phyloP scores from a whole-genome alignment of 225 moss, liverwort and hornwort genomes.

The Sphagnum contortum region DNA sequence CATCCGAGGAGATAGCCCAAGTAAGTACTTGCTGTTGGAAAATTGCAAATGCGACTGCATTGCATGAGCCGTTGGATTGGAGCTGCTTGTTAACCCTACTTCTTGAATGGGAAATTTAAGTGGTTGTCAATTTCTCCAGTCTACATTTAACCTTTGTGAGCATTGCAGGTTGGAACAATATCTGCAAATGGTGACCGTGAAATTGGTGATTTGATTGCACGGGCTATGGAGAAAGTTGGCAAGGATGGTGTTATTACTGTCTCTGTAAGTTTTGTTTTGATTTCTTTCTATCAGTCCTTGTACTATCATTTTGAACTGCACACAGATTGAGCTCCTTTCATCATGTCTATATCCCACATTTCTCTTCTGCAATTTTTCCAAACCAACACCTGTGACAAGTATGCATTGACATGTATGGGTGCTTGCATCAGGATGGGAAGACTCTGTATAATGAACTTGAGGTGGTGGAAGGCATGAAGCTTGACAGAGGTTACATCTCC shows the following conservation, averaged over 20 bases:
- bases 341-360: background rate
- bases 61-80: too few species aligned
- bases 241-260: slow-evolving; percentile 53
- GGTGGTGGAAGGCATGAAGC: slow-evolving; percentile 53
- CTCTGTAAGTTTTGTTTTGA: slow-evolving; percentile 14
- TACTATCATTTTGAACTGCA: too few species aligned
- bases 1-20: slow-evolving; percentile 84
- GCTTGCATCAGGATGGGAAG: slow-evolving; percentile 33
- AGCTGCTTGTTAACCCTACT: too few species aligned
- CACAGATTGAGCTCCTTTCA: too few species aligned
- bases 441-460: slow-evolving; percentile 47
- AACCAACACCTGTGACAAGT: too few species aligned
- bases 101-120: too few species aligned
- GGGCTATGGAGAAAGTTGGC: slow-evolving; percentile 51
- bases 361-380: too few species aligned
- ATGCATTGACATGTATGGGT: background rate
- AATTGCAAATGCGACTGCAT: background rate
- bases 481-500: slow-evolving; percentile 48
- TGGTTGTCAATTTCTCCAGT: too few species aligned
- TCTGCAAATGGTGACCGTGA: slow-evolving; percentile 49
- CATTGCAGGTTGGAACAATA: slow-evolving; percentile 39
- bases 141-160: background rate
- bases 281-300: background rate
- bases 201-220: slow-evolving; percentile 47
- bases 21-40: slow-evolving; percentile 13